Percentiles rank a stretch among this genome's conserved stretches.
phyloP scores from a whole-genome alignment of 805 yeast genomes.

The Debaryomyces prosopidis region DNA sequence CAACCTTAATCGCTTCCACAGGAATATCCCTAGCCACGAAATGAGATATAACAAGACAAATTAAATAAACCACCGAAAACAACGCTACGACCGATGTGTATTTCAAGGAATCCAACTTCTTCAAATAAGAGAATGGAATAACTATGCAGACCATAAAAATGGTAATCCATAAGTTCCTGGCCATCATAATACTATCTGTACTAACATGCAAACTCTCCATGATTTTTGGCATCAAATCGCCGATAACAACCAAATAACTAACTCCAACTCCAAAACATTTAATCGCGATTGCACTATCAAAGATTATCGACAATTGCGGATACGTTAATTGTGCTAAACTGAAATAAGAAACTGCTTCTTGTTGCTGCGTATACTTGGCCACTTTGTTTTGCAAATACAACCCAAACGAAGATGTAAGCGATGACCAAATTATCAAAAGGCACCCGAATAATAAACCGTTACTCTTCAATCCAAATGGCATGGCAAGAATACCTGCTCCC shows the following conservation, averaged over 20 bases:
- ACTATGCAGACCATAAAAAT: slow-evolving; percentile 50
- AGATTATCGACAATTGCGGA: slow-evolving; percentile 67
- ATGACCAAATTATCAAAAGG: slow-evolving; percentile 40
- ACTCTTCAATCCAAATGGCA: slow-evolving; percentile 64
- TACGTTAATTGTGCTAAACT: slow-evolving; percentile 58
- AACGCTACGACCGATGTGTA: slow-evolving; percentile 73
- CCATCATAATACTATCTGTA: slow-evolving; percentile 20
- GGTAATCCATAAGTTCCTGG: slow-evolving; percentile 55
- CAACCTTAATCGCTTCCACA: slow-evolving; percentile 14
- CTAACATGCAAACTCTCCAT: slow-evolving; percentile 37
- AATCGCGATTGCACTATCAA: slow-evolving; percentile 71
- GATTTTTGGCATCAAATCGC: slow-evolving; percentile 71
- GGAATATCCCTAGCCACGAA: slow-evolving; percentile 33
- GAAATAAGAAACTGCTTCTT: slow-evolving; percentile 43
- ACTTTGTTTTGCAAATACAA: slow-evolving; percentile 62
- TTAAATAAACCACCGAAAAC: slow-evolving; percentile 62
- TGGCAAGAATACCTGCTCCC: slow-evolving; percentile 70
- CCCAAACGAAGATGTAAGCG: slow-evolving; percentile 56
- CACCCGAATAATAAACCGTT: slow-evolving; percentile 49
- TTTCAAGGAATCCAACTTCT: slow-evolving; percentile 65
- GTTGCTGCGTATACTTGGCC: slow-evolving; percentile 46
- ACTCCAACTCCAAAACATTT: slow-evolving; percentile 82
- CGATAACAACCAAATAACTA: slow-evolving; percentile 70
- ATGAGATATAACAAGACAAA: slow-evolving; percentile 54
- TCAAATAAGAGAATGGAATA: slow-evolving; percentile 63